Percentiles rank a stretch among this genome's conserved stretches.
phyloP scores from a whole-genome alignment of 129 eudicot genomes.

The Dittrichia graveolens region DNA sequence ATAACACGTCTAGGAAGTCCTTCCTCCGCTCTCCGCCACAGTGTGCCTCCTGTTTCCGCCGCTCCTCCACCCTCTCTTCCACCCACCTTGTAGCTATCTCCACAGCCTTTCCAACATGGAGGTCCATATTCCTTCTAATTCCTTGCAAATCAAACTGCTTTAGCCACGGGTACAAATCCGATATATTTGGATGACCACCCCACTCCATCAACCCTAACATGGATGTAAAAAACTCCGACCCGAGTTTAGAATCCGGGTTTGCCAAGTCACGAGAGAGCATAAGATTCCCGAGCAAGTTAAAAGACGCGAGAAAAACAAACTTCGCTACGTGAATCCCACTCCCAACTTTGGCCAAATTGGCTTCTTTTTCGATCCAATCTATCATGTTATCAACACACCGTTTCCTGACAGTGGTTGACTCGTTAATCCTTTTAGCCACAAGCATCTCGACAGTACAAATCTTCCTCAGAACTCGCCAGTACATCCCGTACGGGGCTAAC shows the following conservation, averaged over 20 bases:
- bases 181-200: constrained; percentile 56
- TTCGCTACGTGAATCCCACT: constrained; percentile 34
- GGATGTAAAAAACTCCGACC: constrained; percentile 36
- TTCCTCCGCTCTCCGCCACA: constrained; percentile 25
- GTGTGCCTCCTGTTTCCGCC: constrained; percentile 27
- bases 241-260: constrained; percentile 44
- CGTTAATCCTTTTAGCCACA: constrained; percentile 44
- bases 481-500: constrained; percentile 44
- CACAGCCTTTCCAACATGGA: constrained; percentile 34
- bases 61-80: constrained; percentile 48
- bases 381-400: constrained; percentile 44
- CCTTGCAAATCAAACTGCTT: constrained; percentile 53
- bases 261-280: constrained; percentile 58
- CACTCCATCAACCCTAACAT: constrained; percentile 48
- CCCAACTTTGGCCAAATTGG: constrained; percentile 12
- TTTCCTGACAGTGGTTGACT: constrained; percentile 36
- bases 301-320: constrained; percentile 45
- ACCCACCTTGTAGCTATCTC: constrained; percentile 45
- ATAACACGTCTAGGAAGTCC: constrained; percentile 67
- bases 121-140: constrained; percentile 38
- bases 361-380: constrained; percentile 46
- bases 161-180: constrained; percentile 52
- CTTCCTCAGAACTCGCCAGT: constrained; percentile 47
- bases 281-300: constrained; percentile 60
- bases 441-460: constrained; percentile 52